Evolutionary conservation across 805 yeast species (phyloP), one percentile per base, ranked within the genome.

Genomic region (Henningerozyma blattae): DNA sequence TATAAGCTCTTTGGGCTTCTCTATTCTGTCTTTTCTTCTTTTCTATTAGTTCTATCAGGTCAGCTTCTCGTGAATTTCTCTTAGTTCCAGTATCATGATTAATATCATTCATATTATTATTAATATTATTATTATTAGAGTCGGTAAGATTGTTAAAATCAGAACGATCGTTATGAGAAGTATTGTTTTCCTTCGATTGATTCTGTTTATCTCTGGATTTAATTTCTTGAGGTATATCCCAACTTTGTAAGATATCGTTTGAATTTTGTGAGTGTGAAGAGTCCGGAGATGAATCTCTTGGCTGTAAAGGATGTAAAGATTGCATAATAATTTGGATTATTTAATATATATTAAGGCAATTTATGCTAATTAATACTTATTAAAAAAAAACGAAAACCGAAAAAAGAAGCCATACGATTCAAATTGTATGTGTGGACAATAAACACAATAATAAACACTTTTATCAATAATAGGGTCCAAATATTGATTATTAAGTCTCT

Each of bases 21-120:
- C 95, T 64, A 52, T 86, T 86, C 56, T 82, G 96, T 94, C 29
- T 12, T 50, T 84, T 84, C 55, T 80, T 95, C 3, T 94, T 94
- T 57, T 85, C 84, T 30, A 95, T 61, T 55, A 84, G 82, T 10
- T 82, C 75, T 9, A 24, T 12, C n/a, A 24, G n/a, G n/a, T 24
- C 27, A 8, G 12, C 7, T 24, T 24, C 27, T 15, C 27, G 7
- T 12, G n/a, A n/a, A 12, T 15, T 9, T 24, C n/a, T 24, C 6
- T 20, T 10, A 10, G 7, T 20, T 20, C 10, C 22, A 20, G 22
- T 7, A 20, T 20, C 10, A 10, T 7, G 10, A 20, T 7, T 7
- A 20, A 7, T 20, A 20, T 20, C 22, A 20, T 20, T 10, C 7
- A 10, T 7, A 20, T 20, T 20, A 7, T 20, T 10, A 20, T 7